Evolutionary conservation across 140 eudicot species (phyloP).

Genomic region (Bidens hawaiensis): DNA sequence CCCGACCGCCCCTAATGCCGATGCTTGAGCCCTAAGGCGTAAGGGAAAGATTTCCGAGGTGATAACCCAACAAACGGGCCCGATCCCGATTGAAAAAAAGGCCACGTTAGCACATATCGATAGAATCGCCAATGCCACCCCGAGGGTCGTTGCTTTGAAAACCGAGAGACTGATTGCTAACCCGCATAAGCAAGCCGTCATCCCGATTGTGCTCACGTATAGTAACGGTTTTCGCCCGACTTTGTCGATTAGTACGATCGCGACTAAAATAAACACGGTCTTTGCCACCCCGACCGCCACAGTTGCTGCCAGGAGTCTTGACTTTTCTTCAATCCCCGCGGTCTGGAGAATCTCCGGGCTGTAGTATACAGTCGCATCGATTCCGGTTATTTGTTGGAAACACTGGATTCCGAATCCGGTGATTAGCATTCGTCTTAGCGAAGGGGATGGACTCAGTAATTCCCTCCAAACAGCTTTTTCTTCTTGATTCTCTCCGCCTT

Average conservation of each 20-base stretch:
- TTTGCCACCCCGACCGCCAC: slow-evolving; percentile 81
- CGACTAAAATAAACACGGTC: slow-evolving; percentile 53
- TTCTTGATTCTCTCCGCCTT: slow-evolving; percentile 41
- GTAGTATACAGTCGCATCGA: slow-evolving; percentile 76
- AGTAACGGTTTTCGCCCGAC: slow-evolving; percentile 74
- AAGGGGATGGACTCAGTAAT: slow-evolving; percentile 62
- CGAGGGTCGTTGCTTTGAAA: slow-evolving; percentile 40
- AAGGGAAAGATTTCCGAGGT: slow-evolving; percentile 85
- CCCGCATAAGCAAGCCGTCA: slow-evolving; percentile 60
- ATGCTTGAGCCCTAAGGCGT: slow-evolving; percentile 84
- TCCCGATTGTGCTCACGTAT: slow-evolving; percentile 75
- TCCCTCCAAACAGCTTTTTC: slow-evolving; percentile 84
- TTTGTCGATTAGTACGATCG: slow-evolving; percentile 60
- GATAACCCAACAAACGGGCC: slow-evolving; percentile 95
- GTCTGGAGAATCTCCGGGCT: slow-evolving; percentile 71
- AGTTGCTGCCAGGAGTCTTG: slow-evolving; percentile 65
- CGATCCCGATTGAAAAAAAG: slow-evolving; percentile 84
- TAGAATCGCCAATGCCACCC: slow-evolving; percentile 52
- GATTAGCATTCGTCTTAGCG: slow-evolving; percentile 57
- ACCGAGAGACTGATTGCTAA: slow-evolving; percentile 48
- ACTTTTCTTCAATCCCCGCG: slow-evolving; percentile 59
- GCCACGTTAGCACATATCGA: slow-evolving; percentile 85
- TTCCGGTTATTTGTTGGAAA: slow-evolving; percentile 87
- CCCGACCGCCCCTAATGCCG: slow-evolving; percentile 83
- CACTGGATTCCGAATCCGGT: slow-evolving; percentile 80